Base-by-base conservation (phyloP, 106 monocot genomes). In the Dendrobium huoshanense region DNA sequence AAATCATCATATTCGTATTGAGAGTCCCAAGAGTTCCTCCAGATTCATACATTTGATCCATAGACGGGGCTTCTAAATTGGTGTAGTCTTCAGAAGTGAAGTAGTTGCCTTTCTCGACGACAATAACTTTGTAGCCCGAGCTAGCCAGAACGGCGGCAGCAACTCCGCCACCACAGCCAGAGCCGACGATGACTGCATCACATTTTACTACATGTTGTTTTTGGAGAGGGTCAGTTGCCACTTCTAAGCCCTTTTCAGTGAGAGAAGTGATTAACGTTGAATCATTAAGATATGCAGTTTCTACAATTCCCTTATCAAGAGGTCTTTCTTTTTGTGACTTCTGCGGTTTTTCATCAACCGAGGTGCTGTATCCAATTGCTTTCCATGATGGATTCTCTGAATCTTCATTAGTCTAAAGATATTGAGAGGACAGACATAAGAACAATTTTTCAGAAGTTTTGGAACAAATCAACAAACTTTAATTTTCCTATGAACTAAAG, bases 21-120 rank as follows among this genome's bases (percentile, higher is more conserved):
- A 81, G 1, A 33, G 87, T 86, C 31, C 77, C 49, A 0, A 90
- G 24, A 51, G 83, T 56, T 4, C 93, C 93, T 0, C 93, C 90
- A 4, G 81, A 78, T 61, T 93, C 93, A 44, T 93, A 93, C 81
- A 93, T 11, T 11, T 88, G 79, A 5, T 85, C 81, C 85, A 88
- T 80, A 0, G 93, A 86, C 1, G 82, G 84, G 19, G 27, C 88
- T 79, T 93, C 93, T 4, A 91, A n/a, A 4, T 82, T 83, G 27
- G 97, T 94, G 81, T 91, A 94, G 49, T 97, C 94, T 56, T 84
- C 54, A 5, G 83, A 75, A 8, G 90, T 89, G 79, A 89, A 94
- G 84, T 97, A 97, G 79, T 88, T 86, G 0, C 97, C 97, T 79
- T 97, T 97, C 88, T 97, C 97, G 6, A 97, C 16, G 59, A 97